Conservation (phyloP, 345 rosid species). For the Citrus glauca region DNA sequence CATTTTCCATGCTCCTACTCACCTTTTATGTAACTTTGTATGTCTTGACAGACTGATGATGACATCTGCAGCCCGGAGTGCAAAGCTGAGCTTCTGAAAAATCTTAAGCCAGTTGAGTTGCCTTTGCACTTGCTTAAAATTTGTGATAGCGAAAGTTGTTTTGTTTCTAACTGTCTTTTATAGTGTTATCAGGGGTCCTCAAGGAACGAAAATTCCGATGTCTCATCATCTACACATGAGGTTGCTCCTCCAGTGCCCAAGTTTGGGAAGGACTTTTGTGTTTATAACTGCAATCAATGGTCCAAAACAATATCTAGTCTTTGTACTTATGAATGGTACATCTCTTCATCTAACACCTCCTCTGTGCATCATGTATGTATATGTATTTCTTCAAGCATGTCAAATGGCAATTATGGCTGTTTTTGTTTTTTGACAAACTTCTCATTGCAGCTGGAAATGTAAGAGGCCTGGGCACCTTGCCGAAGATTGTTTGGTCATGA, state of each 20-base stretch:
- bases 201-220: slow-evolving; percentile 15
- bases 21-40: slow-evolving; percentile 3
- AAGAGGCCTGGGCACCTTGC: slow-evolving; percentile 73
- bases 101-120: slow-evolving; percentile 43
- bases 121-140: background rate
- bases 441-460: slow-evolving; percentile 52
- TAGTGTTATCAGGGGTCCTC: slow-evolving; percentile 31
- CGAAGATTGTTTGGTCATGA: slow-evolving; percentile 50
- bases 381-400: background rate
- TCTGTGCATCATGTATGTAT: background rate
- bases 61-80: slow-evolving; percentile 79
- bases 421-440: background rate
- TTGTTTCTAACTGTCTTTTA: background rate
- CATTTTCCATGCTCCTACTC: slow-evolving; percentile 4
- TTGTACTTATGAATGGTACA: slow-evolving; percentile 59
- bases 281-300: slow-evolving; percentile 45
- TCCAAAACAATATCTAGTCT: slow-evolving; percentile 53
- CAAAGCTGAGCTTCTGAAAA: slow-evolving; percentile 51
- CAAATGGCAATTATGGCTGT: background rate
- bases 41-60: slow-evolving; percentile 53
- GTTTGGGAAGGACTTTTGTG: slow-evolving; percentile 47
- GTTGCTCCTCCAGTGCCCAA: slow-evolving; percentile 21
- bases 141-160: background rate
- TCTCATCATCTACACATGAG: slow-evolving; percentile 21
- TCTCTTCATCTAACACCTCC: background rate